phyloP scores from a whole-genome alignment of 2,329 filamentous ascomycete genomes.

The Neobulgaria alba region DNA sequence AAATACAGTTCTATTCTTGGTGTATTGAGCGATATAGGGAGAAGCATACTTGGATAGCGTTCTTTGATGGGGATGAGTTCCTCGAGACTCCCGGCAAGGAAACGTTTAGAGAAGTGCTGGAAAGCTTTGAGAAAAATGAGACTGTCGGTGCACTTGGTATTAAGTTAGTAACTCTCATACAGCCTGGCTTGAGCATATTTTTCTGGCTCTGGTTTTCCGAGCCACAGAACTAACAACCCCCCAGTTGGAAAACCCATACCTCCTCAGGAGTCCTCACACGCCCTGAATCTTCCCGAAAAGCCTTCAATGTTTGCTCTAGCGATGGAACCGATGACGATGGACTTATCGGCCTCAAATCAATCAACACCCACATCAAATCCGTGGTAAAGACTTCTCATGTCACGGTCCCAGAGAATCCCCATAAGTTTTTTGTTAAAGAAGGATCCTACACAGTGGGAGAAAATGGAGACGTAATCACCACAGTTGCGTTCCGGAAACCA shows the following conservation, averaged over 20 bases:
- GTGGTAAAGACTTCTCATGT: constrained; percentile 26
- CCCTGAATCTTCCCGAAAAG: constrained; percentile 19
- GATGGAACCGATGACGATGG: constrained; percentile 13
- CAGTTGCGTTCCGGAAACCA: constrained; percentile 20
- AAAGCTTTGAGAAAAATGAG: constrained; percentile 19
- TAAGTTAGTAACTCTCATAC: constrained; percentile 12
- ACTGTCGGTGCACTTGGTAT: constrained; percentile 27
- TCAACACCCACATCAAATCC: constrained; percentile 28
- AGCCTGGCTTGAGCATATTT: background rate
- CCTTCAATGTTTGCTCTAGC: constrained; percentile 27
- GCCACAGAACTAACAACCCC: constrained; percentile 1
- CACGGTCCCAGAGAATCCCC: constrained; percentile 15
- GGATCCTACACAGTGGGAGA: constrained; percentile 24
- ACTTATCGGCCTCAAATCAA: constrained; percentile 10
- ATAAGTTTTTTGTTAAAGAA: constrained; percentile 19
- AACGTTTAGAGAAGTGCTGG: constrained; percentile 23
- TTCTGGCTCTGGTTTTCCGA: background rate
- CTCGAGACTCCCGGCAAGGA: constrained; percentile 17
- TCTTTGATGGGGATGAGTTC: constrained; percentile 28
- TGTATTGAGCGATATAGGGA: constrained; percentile 19
- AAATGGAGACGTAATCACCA: constrained; percentile 17
- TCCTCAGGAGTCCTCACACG: constrained; percentile 23
- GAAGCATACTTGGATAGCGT: constrained; percentile 28
- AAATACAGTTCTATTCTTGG: constrained; percentile 16
- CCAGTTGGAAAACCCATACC: constrained; percentile 27